Base-by-base conservation (phyloP, 2,329 filamentous ascomycete species). In the Cytospora leucostoma region DNA sequence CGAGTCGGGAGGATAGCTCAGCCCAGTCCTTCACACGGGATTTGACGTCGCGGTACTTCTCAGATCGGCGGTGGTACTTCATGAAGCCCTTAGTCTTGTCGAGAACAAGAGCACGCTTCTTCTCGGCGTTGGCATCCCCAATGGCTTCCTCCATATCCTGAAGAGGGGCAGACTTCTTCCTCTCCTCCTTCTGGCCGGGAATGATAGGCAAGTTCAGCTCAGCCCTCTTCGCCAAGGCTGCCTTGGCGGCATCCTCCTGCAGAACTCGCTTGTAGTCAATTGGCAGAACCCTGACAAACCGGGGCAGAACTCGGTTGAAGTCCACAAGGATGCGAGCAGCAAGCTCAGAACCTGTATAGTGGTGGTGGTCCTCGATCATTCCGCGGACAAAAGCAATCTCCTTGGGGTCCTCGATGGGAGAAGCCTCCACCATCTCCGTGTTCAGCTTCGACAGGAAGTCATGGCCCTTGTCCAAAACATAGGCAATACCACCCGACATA, bases 11-110 rank as follows among this genome's bases (percentile, higher is more conserved):
- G 64, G 89, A 95, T 54, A 98, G 84, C 79, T 98, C 94, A 49
- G 90, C 90, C 93, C 93, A 98, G 74, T 98, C 94, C 74, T 93
- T 92, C 67, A 88, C 93, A 70, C 94, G 86, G 50, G 91, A 93
- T 76, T 91, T 90, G 6, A 90, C 85, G 72, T 87, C 88, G 69
- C 94, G 90, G 76, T 97, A 97, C 80, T 97, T 97, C 82, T 98
- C 94, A 21, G 90, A 87, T 63, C 93, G 91, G 61, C 94, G 91
- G 75, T 91, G 86, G 80, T 97, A 98, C 78, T 96, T 95, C 92
- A 96, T 97, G 83, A 98, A 98, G 35, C 94, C 94, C 70, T 88
- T 88, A 1, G 94, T 98, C 86, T 98, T 98, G 81, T 98, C 93
- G n/a, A 98, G 86, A 7, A 97, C 92, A 21, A 97, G 83, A 7